Conservation (phyloP, 768 basidiomycete genomes). For the Floccularia luteovirens region DNA sequence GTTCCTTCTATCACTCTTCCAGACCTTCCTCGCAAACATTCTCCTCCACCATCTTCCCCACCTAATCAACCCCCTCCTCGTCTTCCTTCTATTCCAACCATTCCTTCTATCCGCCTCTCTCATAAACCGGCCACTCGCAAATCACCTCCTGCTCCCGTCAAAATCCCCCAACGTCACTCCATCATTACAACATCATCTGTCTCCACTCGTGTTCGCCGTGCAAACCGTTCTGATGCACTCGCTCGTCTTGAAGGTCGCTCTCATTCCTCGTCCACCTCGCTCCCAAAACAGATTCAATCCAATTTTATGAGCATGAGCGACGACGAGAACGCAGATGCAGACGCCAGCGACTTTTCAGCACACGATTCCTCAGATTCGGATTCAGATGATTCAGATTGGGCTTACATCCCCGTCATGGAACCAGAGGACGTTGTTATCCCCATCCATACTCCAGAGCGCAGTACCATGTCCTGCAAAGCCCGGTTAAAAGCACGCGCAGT, state of each 20-base stretch:
- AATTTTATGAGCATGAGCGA: constrained; percentile 70
- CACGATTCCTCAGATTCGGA: constrained; percentile 12
- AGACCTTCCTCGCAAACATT: constrained; percentile 25
- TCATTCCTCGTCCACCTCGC: constrained; percentile 7
- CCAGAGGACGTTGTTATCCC: constrained; percentile 31
- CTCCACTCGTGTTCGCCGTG: constrained; percentile 35
- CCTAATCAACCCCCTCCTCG: constrained; percentile 17
- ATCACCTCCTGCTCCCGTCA: constrained; percentile 11
- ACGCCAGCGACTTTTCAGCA: constrained; percentile 20
- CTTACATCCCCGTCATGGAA: constrained; percentile 19
- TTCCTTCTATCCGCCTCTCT: constrained; percentile 17
- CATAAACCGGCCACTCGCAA: constrained; percentile 10
- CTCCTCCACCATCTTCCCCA: too few species aligned
- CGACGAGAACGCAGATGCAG: constrained; percentile 44
- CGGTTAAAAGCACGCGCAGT: too few species aligned
- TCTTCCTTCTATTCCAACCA: constrained; percentile 20
- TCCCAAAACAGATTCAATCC: constrained; percentile 9
- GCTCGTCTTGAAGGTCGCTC: constrained; percentile 56
- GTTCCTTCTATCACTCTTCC: constrained; percentile 48
- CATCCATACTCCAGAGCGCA: too few species aligned
- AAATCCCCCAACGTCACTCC: constrained; percentile 7
- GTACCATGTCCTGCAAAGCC: too few species aligned
- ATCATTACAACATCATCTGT: constrained; percentile 23
- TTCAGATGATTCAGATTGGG: too few species aligned
- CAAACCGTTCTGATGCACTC: constrained; percentile 52